These are phyloP conservation scores for Tetrapisispora iriomotensis DNA, from an alignment of 805 yeast species.

Conservation along the genomic window DNA sequence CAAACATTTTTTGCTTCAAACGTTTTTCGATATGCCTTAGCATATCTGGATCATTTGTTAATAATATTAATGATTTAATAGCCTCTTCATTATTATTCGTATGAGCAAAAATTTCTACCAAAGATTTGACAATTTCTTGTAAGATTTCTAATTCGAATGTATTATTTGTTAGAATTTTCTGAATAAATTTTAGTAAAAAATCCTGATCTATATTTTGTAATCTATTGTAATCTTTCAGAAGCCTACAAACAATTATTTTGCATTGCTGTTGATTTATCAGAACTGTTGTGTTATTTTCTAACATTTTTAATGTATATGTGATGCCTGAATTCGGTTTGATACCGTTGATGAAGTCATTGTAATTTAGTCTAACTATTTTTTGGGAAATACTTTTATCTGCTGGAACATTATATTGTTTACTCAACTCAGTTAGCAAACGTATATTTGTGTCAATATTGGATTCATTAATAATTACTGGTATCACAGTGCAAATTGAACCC, in stretches of 20 bases:
- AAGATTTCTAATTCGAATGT: neutral
- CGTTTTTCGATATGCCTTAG: neutral
- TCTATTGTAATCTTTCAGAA: neutral
- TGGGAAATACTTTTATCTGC: slow-evolving; percentile 1
- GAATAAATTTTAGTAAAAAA: neutral
- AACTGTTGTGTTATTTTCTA: slow-evolving; percentile 1
- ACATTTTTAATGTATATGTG: slow-evolving; percentile 8
- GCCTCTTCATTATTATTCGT: neutral
- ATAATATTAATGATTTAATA: slow-evolving; percentile 17
- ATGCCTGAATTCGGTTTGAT: slow-evolving; percentile 8
- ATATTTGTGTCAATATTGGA: slow-evolving; percentile 3
- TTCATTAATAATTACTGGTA: neutral
- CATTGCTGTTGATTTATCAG: neutral
- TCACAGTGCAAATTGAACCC: slow-evolving; percentile 8
- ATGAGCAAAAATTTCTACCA: neutral
- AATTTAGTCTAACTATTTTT: slow-evolving; percentile 14
- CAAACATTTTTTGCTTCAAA: slow-evolving; percentile 2
- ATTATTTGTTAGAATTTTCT: neutral
- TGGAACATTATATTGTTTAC: slow-evolving; percentile 4
- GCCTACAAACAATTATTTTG: neutral
- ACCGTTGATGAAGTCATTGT: slow-evolving; percentile 13
- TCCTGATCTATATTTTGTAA: neutral
- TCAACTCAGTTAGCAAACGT: neutral
- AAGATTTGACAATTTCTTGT: neutral
- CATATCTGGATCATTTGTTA: slow-evolving; percentile 13